Conservation (phyloP, 2,329 filamentous ascomycete species). For the Dryadomyces sulphureus region DNA sequence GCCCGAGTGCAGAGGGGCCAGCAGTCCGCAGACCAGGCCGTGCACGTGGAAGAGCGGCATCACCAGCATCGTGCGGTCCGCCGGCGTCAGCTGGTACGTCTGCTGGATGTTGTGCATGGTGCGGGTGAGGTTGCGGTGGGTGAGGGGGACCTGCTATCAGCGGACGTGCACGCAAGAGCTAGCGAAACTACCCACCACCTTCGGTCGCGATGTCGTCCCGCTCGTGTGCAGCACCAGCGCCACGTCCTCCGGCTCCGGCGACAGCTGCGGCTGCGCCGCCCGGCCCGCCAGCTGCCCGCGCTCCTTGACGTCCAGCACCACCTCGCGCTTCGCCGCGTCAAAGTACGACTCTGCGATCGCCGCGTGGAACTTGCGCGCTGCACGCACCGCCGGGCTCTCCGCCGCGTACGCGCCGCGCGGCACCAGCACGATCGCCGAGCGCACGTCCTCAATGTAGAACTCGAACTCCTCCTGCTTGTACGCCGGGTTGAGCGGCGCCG, state of each 20-base stretch:
- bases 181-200: conserved; percentile 43
- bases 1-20: conserved; percentile 60
- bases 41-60: conserved; percentile 90
- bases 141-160: conserved; percentile 49
- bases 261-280: conserved; percentile 22
- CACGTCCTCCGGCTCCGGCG: conserved; percentile 58
- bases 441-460: conserved; percentile 81
- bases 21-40: conserved; percentile 69
- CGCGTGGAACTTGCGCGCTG: conserved; percentile 63
- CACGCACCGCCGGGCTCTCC: conserved; percentile 57
- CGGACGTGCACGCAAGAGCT: background rate
- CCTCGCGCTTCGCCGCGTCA: conserved; percentile 46
- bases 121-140: conserved; percentile 64
- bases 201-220: conserved; percentile 72
- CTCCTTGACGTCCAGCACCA: conserved; percentile 67
- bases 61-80: conserved; percentile 70
- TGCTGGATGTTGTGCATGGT: conserved; percentile 73
- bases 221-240: conserved; percentile 74
- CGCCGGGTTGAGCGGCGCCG: conserved; percentile 72
- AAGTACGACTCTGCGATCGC: conserved; percentile 83
- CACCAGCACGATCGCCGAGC: conserved; percentile 63
- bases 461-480: conserved; percentile 88
- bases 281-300: conserved; percentile 45
- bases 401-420: conserved; percentile 54
- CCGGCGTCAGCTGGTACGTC: conserved; percentile 57